Conservation (phyloP, 1,284 basidiomycete species). For the Pyrrhoderma noxium region DNA sequence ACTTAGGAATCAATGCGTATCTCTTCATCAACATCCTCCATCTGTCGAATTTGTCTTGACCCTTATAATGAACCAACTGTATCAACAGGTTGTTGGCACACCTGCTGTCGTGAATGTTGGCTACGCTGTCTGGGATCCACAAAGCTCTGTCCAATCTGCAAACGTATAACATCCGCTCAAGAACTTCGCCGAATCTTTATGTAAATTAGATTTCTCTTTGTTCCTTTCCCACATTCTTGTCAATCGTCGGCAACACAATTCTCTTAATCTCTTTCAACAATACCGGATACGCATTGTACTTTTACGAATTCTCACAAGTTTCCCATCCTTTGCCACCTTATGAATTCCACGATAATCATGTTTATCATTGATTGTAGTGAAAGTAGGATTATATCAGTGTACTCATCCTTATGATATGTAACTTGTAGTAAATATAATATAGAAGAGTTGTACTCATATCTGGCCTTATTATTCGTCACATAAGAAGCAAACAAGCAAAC, state of each 20-base stretch:
- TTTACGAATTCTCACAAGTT: too few relatives aligned
- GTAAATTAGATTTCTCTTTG: conserved; percentile 23
- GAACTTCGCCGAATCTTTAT: conserved; percentile 67
- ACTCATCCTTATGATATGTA: too few relatives aligned
- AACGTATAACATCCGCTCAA: conserved; percentile 65
- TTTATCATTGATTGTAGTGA: too few relatives aligned
- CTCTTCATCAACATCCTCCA: conserved; percentile 39
- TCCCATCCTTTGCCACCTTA: too few relatives aligned
- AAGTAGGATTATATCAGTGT: too few relatives aligned
- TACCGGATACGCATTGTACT: too few relatives aligned
- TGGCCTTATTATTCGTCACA: conserved; percentile 68
- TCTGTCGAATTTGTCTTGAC: conserved; percentile 73
- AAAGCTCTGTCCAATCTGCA: conserved; percentile 76
- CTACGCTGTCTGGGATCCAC: conserved; percentile 71
- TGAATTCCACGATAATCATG: too few relatives aligned
- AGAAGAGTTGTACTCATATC: conserved; percentile 47
- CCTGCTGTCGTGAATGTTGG: conserved; percentile 75
- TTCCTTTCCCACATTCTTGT: too few relatives aligned
- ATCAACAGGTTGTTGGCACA: conserved; percentile 82
- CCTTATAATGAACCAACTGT: conserved; percentile 68
- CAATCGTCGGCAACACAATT: too few relatives aligned
- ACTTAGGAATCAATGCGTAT: conserved; percentile 39
- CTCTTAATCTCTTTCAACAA: too few relatives aligned
- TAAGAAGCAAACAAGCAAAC: conserved; percentile 24
- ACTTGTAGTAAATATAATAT: too few relatives aligned